A percentile compares a stretch with the other conserved stretches of the same genome.
Conservation (phyloP, 2,329 filamentous ascomycete species). For the Plectosphaerella cucumerina region DNA sequence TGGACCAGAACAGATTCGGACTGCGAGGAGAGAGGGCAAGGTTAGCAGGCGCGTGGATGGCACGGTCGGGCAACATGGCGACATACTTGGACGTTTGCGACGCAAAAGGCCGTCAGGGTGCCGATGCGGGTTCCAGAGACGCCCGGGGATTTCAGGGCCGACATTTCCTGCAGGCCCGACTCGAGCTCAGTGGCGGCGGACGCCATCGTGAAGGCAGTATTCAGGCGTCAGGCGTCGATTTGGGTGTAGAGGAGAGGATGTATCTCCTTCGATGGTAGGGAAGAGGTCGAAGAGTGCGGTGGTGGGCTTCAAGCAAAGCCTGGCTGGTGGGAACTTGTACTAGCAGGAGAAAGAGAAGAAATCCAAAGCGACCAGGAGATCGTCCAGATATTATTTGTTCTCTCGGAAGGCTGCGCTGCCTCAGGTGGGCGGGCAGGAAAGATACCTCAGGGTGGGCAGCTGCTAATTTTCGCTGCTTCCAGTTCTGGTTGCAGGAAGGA, state of each 20-base stretch:
- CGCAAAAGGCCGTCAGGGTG: constrained; percentile 81
- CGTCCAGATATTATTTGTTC: not conserved
- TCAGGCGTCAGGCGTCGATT: constrained; percentile 10
- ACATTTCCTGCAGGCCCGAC: constrained; percentile 85
- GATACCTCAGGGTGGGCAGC: too few relatives aligned
- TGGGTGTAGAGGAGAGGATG: not conserved
- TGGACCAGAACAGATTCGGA: constrained; percentile 93
- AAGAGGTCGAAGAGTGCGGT: not conserved
- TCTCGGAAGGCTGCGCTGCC: not conserved
- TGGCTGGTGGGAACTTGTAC: not conserved
- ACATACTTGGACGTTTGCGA: constrained; percentile 84
- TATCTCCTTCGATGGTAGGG: constrained; percentile 1
- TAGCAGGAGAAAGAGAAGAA: not conserved
- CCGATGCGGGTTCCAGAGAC: constrained; percentile 91
- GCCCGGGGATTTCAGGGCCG: constrained; percentile 85
- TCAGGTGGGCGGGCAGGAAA: too few relatives aligned
- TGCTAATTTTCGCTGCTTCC: too few relatives aligned
- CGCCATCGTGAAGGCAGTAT: constrained; percentile 52
- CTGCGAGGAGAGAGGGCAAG: constrained; percentile 42
- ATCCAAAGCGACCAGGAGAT: not conserved
- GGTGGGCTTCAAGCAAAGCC: not conserved
- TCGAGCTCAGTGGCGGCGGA: constrained; percentile 90
- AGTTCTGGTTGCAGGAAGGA: too few relatives aligned
- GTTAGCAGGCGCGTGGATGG: constrained; percentile 17
- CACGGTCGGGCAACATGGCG: not conserved